Conservation (phyloP, 2,329 filamentous ascomycete genomes). For the Clonostachys byssicola region DNA sequence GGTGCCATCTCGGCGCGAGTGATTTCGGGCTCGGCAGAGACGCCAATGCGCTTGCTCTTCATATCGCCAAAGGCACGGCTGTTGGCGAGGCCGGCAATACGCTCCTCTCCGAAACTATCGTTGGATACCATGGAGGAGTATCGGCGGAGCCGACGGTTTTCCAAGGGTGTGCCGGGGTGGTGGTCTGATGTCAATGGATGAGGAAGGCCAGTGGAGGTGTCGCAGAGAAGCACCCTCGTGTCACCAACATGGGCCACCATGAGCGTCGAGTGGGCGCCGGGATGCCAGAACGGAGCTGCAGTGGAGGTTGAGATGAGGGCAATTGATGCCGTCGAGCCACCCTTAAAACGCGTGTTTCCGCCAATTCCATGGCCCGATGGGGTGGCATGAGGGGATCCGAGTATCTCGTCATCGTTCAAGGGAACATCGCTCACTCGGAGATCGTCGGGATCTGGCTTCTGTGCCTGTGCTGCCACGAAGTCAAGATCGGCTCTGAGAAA, state of each 20-base stretch:
- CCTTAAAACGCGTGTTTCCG: conserved; percentile 76
- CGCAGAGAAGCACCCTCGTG: conserved; percentile 84
- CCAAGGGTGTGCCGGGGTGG: conserved; percentile 82
- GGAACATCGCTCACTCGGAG: conserved; percentile 68
- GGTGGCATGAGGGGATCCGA: conserved; percentile 55
- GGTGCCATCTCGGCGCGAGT: conserved; percentile 73
- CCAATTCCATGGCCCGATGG: conserved; percentile 63
- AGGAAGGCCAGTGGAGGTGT: conserved; percentile 75
- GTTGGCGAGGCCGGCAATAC: conserved; percentile 89
- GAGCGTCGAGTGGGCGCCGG: conserved; percentile 76
- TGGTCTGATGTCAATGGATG: conserved; percentile 86
- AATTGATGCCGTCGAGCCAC: conserved; percentile 87
- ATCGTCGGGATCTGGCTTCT: conserved; percentile 72
- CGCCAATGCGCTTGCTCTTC: conserved; percentile 83
- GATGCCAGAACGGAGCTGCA: conserved; percentile 92
- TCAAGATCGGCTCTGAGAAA: conserved; percentile 93
- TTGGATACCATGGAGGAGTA: conserved; percentile 82
- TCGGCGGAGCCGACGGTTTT: conserved; percentile 77
- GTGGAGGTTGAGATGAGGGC: conserved; percentile 90
- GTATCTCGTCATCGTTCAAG: conserved; percentile 79
- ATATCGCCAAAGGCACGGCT: conserved; percentile 94
- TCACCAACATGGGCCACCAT: conserved; percentile 91
- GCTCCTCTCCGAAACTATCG: conserved; percentile 96
- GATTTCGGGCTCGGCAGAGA: conserved; percentile 90
- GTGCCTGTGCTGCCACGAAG: conserved; percentile 85